A percentile compares a stretch with the other conserved stretches of the same genome.
Evolutionary conservation across 352 stramenopile genomes (phyloP).

Genomic region (Plasmopara viticola): DNA sequence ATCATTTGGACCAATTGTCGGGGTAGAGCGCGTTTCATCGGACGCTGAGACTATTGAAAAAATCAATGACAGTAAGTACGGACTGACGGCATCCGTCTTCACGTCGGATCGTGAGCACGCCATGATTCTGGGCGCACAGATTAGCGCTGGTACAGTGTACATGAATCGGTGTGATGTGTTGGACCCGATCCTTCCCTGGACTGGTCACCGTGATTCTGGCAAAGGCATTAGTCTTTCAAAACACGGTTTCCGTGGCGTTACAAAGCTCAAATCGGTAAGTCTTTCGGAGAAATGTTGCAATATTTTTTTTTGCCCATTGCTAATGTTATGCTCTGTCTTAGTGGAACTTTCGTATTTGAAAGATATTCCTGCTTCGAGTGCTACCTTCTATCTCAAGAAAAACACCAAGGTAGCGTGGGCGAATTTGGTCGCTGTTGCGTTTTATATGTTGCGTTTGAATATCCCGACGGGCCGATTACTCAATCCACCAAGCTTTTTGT

Average conservation of each 20-base stretch:
- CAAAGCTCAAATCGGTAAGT: conserved; percentile 72
- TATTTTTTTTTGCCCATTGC: neutral
- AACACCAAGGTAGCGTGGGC: neutral
- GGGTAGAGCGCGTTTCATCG: conserved; percentile 61
- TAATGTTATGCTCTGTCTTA: conserved; percentile 21
- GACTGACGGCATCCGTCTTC: conserved; percentile 74
- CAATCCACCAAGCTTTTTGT: too few species aligned
- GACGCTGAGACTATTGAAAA: conserved; percentile 65
- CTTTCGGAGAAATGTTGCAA: neutral
- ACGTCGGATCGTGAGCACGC: conserved; percentile 51
- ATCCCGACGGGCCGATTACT: too few species aligned
- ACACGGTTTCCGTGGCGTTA: conserved; percentile 72
- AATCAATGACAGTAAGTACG: conserved; percentile 80
- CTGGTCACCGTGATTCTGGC: conserved; percentile 64
- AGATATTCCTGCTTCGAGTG: neutral
- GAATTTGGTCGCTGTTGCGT: too few species aligned
- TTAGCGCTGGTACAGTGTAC: conserved; percentile 74
- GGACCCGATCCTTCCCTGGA: conserved; percentile 80
- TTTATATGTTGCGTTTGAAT: too few species aligned
- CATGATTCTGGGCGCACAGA: conserved; percentile 41
- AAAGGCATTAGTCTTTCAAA: conserved; percentile 81
- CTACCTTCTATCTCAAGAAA: neutral
- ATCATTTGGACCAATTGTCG: conserved; percentile 79
- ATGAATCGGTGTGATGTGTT: conserved; percentile 84
- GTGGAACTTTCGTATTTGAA: conserved; percentile 71